Conservation (phyloP, 2,329 filamentous ascomycete genomes). For the Stylonectria norvegica region DNA sequence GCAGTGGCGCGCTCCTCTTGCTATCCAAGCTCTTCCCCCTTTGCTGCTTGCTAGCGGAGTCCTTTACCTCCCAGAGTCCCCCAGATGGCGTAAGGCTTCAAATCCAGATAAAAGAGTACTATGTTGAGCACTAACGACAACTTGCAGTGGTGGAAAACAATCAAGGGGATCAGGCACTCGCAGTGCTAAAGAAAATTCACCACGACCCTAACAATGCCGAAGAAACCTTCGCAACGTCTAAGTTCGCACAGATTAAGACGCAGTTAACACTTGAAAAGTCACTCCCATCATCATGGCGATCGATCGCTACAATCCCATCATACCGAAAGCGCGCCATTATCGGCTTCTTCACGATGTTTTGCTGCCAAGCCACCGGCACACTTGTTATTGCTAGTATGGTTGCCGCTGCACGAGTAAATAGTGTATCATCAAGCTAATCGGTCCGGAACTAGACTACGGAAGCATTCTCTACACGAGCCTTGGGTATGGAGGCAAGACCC, state of each 20-base stretch:
- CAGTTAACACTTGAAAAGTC: background rate
- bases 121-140: background rate
- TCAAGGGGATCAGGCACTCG: background rate
- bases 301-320: background rate
- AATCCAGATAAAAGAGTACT: background rate
- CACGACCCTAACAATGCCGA: background rate
- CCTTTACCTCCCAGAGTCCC: slow-evolving; percentile 1
- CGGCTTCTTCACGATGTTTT: slow-evolving; percentile 1
- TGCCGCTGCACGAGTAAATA: no score
- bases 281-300: background rate
- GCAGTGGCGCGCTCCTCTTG: background rate
- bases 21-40: background rate
- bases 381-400: no score
- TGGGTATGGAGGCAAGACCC: no score
- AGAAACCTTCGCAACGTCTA: background rate
- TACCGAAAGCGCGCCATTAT: background rate
- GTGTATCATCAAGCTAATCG: no score
- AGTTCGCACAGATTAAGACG: background rate
- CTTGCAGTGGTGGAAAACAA: background rate
- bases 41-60: background rate
- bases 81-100: slow-evolving; percentile 1
- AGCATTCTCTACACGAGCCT: no score
- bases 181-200: background rate
- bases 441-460: no score
- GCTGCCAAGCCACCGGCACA: no score